These are phyloP conservation scores for Aegle marmelos DNA, from an alignment of 345 rosid species.

Conservation along the genomic window DNA sequence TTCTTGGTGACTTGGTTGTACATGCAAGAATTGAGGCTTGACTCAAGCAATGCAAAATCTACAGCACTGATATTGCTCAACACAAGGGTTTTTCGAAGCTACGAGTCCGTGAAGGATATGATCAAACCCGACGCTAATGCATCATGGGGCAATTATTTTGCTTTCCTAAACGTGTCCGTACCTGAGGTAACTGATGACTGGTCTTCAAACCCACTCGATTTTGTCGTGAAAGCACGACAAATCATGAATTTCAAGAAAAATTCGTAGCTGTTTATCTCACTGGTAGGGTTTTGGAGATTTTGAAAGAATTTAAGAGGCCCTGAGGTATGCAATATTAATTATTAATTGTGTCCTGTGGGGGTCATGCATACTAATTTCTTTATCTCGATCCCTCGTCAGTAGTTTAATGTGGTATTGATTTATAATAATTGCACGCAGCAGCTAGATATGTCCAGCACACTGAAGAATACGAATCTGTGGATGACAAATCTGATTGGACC, in stretches of 20 bases:
- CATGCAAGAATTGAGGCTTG: slow-evolving; percentile 21
- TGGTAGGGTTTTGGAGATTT: slow-evolving; percentile 19
- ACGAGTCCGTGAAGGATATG: slow-evolving; percentile 40
- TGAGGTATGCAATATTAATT: background rate
- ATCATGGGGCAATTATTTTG: slow-evolving; percentile 41
- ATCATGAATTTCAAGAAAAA: slow-evolving; percentile 24
- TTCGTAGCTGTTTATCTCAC: slow-evolving; percentile 32
- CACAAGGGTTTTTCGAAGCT: slow-evolving; percentile 26
- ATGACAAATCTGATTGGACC: slow-evolving; percentile 39
- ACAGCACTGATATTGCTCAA: slow-evolving; percentile 37
- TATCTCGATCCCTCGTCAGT: background rate
- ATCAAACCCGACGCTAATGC: slow-evolving; percentile 17
- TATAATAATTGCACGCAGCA: background rate
- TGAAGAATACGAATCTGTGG: slow-evolving; percentile 29
- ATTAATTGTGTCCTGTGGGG: slow-evolving; percentile 1
- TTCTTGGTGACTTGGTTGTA: slow-evolving; percentile 33
- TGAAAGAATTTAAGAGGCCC: slow-evolving; percentile 30
- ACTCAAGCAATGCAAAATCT: slow-evolving; percentile 6
- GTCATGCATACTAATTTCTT: no score
- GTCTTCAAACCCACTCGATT: slow-evolving; percentile 23
- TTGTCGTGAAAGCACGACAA: slow-evolving; percentile 18
- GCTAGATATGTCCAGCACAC: slow-evolving; percentile 17
- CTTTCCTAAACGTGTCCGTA: slow-evolving; percentile 33
- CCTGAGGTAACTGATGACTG: slow-evolving; percentile 16
- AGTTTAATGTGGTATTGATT: no score